These are phyloP conservation scores for Trypanosoma platydactyli DNA, from an alignment of 208 protist species.

Conservation along the genomic window DNA sequence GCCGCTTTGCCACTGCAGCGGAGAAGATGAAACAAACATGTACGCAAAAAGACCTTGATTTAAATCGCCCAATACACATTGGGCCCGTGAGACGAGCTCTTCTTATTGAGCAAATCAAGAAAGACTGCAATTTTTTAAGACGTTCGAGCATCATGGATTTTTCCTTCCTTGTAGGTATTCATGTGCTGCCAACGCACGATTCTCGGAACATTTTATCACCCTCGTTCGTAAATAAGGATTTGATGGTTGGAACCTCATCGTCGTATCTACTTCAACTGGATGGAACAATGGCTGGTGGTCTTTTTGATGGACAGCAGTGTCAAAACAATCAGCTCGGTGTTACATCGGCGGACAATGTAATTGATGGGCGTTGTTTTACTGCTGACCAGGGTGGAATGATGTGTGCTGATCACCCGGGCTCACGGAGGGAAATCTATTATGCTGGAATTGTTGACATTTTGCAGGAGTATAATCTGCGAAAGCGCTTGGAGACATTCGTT, in stretches of 20 bases:
- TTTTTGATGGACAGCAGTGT: neutral
- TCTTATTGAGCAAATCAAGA: constrained; percentile 86
- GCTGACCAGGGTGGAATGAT: constrained; percentile 82
- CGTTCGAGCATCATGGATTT: constrained; percentile 93
- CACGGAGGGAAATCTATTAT: constrained; percentile 87
- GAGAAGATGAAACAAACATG: constrained; percentile 83
- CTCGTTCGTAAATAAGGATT: constrained; percentile 1
- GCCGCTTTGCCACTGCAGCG: constrained; percentile 74
- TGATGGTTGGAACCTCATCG: neutral
- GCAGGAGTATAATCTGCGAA: constrained; percentile 87
- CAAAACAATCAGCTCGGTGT: neutral
- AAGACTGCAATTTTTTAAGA: constrained; percentile 89
- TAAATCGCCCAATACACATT: constrained; percentile 81
- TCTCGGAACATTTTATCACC: neutral
- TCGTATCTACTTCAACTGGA: neutral
- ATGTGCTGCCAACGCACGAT: constrained; percentile 42
- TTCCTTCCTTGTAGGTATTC: constrained; percentile 91
- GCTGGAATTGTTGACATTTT: constrained; percentile 95
- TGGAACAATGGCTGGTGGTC: neutral
- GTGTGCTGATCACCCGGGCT: constrained; percentile 56
- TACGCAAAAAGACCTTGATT: constrained; percentile 92
- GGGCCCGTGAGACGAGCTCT: constrained; percentile 52
- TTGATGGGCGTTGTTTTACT: constrained; percentile 78
- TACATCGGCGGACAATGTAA: neutral
- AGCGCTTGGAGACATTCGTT: constrained; percentile 74